Conservation (phyloP, 2,329 filamentous ascomycete species). For the Paraconiothyrium brasiliense region DNA sequence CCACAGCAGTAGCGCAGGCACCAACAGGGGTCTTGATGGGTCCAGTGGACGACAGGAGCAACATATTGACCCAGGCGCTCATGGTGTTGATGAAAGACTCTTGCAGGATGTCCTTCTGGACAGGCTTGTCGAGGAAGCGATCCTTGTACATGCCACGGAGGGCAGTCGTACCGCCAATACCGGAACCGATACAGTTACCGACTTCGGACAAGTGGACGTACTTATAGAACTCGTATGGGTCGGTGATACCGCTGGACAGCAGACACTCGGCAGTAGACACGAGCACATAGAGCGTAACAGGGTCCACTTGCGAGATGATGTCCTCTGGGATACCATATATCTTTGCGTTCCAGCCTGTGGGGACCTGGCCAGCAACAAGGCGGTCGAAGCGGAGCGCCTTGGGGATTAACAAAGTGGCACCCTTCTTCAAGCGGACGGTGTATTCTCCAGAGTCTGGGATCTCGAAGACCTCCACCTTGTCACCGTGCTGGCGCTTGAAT, state of each 20-base stretch:
- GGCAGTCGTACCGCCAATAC: constrained; percentile 93
- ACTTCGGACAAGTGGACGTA: constrained; percentile 98
- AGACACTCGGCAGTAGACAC: constrained; percentile 93
- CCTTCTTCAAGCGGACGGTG: constrained; percentile 94
- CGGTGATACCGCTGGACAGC: constrained; percentile 92
- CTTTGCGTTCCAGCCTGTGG: constrained; percentile 96
- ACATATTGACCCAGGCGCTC: constrained; percentile 99
- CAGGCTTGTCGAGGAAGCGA: constrained; percentile 92
- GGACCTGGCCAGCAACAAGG: constrained; percentile 95
- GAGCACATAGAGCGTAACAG: constrained; percentile 92
- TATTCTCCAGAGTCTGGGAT: constrained; percentile 93
- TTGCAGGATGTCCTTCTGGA: constrained; percentile 98
- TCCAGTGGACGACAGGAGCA: constrained; percentile 94
- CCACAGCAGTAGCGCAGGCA: constrained; percentile 95
- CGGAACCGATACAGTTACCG: constrained; percentile 97
- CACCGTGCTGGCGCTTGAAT: constrained; percentile 95
- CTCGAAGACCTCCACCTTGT: constrained; percentile 98
- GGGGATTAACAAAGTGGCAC: constrained; percentile 91
- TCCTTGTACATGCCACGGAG: constrained; percentile 98
- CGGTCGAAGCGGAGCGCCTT: constrained; percentile 98
- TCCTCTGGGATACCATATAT: constrained; percentile 96
- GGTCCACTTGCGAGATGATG: constrained; percentile 97
- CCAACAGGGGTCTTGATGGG: constrained; percentile 99
- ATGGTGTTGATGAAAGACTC: constrained; percentile 99
- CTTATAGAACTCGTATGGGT: constrained; percentile 99